These are phyloP conservation scores for Pisolithus tinctorius DNA, from an alignment of 768 basidiomycete species.

Conservation along the genomic window DNA sequence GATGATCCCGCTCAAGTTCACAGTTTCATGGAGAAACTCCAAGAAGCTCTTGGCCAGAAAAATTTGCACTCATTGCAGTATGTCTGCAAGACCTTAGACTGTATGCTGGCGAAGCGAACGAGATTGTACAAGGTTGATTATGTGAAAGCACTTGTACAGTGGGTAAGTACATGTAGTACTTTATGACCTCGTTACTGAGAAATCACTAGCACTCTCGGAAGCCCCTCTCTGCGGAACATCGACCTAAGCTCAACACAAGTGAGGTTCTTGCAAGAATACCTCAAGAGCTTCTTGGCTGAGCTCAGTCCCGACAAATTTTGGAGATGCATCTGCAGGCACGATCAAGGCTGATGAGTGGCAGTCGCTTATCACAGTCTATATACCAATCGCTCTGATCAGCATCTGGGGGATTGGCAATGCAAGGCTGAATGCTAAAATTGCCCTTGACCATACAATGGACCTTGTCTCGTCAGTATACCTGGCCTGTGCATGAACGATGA, in stretches of 20 bases:
- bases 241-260: not conserved
- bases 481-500: constrained; percentile 12
- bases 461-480: constrained; percentile 18
- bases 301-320: constrained; percentile 14
- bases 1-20: too few species aligned
- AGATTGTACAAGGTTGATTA: not conserved
- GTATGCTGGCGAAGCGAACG: not conserved
- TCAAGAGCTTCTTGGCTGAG: constrained; percentile 11
- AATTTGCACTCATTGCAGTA: not conserved
- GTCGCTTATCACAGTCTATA: constrained; percentile 4
- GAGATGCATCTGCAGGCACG: constrained; percentile 3
- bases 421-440: not conserved
- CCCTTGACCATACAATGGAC: constrained; percentile 25
- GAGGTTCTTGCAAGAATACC: not conserved
- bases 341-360: constrained; percentile 21
- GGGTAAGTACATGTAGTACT: not conserved
- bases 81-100: not conserved
- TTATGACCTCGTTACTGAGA: not conserved
- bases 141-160: not conserved
- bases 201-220: not conserved
- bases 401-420: constrained; percentile 11
- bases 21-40: too few species aligned
- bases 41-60: too few species aligned
- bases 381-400: constrained; percentile 16
- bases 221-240: not conserved